Conservation (phyloP, 1,284 basidiomycete species). For the Moniliophthora roreri region DNA sequence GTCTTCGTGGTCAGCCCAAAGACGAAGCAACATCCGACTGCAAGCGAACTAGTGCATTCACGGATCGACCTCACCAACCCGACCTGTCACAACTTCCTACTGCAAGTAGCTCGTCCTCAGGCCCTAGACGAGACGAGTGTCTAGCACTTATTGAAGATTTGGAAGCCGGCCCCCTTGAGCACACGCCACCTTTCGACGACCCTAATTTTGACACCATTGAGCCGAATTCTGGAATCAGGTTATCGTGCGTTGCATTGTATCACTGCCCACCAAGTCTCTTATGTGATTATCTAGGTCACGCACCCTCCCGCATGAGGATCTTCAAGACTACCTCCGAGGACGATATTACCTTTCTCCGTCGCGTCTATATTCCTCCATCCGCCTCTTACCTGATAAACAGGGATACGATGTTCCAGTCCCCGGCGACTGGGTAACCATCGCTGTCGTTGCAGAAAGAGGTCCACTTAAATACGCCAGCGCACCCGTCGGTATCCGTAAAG, state of each 20-base stretch:
- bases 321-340: conserved; percentile 82
- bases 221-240: conserved; percentile 84
- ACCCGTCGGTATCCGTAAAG: conserved; percentile 53
- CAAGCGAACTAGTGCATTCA: conserved; percentile 43
- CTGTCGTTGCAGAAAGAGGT: conserved; percentile 84
- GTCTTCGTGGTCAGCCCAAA: conserved; percentile 24
- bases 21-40: conserved; percentile 20
- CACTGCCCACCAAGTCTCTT: no score
- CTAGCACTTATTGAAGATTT: conserved; percentile 77
- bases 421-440: conserved; percentile 91
- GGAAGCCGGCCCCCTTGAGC: conserved; percentile 72
- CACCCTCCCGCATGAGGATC: conserved; percentile 67
- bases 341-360: conserved; percentile 89
- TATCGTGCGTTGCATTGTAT: conserved; percentile 63
- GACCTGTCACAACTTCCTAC: conserved; percentile 14
- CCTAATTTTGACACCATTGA: conserved; percentile 76
- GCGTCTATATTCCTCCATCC: conserved; percentile 82
- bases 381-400: conserved; percentile 74
- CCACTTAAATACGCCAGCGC: conserved; percentile 68
- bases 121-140: conserved; percentile 56
- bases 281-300: no score
- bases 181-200: conserved; percentile 64
- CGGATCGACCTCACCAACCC: conserved; percentile 30
- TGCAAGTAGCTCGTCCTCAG: conserved; percentile 5
- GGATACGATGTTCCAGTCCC: conserved; percentile 89